Conservation (phyloP, 495 filamentous ascomycete species). For the Neohortaea acidophila region DNA sequence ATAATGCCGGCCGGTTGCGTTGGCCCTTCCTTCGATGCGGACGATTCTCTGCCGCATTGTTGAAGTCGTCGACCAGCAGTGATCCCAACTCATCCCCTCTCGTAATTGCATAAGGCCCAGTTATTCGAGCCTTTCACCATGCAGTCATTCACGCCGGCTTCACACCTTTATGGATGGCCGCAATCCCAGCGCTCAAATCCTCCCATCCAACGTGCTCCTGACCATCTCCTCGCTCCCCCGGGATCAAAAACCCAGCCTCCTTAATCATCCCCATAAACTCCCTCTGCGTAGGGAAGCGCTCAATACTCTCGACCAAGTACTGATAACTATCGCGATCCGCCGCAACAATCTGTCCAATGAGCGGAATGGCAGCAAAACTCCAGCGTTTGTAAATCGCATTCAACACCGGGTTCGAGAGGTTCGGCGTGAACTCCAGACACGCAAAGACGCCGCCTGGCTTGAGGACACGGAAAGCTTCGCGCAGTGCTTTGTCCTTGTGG, state of each 20-base stretch:
- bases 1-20: too few species aligned
- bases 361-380: constrained; percentile 84
- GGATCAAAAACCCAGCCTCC: constrained; percentile 74
- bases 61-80: too few species aligned
- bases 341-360: constrained; percentile 91
- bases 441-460: constrained; percentile 94
- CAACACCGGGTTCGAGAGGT: constrained; percentile 55
- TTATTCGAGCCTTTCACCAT: too few species aligned
- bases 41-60: too few species aligned
- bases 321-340: constrained; percentile 93
- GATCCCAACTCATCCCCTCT: too few species aligned
- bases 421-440: constrained; percentile 82
- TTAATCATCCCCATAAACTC: constrained; percentile 77
- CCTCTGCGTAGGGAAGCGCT: constrained; percentile 72
- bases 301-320: constrained; percentile 97
- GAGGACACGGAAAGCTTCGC: constrained; percentile 71
- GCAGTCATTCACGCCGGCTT: constrained; percentile 63
- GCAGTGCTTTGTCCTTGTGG: constrained; percentile 61
- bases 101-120: too few species aligned
- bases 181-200: constrained; percentile 78
- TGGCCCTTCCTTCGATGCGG: too few species aligned
- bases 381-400: constrained; percentile 88
- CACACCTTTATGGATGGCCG: constrained; percentile 90
- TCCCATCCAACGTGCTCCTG: constrained; percentile 38
- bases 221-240: constrained; percentile 48